These are phyloP conservation scores for Raffaelea ambrosiae DNA, from an alignment of 2,329 filamentous ascomycete genomes.

Conservation along the genomic window DNA sequence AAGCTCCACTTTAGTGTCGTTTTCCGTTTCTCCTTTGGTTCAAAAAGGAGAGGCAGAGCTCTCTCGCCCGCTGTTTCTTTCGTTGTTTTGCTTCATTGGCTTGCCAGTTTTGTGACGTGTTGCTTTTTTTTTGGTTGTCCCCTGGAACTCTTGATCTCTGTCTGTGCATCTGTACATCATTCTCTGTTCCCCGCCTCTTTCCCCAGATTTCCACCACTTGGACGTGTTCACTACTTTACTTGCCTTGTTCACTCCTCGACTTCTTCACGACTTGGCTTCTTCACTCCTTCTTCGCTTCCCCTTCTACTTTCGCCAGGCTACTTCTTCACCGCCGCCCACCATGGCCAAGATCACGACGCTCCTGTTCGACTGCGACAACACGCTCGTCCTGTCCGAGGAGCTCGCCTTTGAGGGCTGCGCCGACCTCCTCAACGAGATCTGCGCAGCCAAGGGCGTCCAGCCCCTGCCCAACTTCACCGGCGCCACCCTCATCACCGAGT, in stretches of 20 bases:
- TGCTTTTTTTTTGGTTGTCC: too few species aligned
- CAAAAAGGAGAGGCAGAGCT: too few species aligned
- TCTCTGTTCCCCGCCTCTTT: not conserved
- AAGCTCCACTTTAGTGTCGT: too few species aligned
- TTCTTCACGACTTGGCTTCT: too few species aligned
- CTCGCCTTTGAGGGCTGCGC: conserved; percentile 88
- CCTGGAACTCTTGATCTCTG: too few species aligned
- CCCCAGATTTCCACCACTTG: not conserved
- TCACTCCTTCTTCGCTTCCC: not conserved
- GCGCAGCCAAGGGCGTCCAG: conserved; percentile 51
- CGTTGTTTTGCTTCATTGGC: too few species aligned
- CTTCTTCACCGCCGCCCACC: not conserved
- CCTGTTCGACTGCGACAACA: conserved; percentile 81
- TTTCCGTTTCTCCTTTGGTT: too few species aligned
- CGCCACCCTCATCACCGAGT: conserved; percentile 70
- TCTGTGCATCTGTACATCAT: too few species aligned
- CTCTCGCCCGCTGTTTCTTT: too few species aligned
- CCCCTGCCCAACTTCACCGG: conserved; percentile 60
- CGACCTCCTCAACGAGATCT: conserved; percentile 79
- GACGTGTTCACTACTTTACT: too few species aligned
- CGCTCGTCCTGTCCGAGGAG: conserved; percentile 83
- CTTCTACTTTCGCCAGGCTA: not conserved
- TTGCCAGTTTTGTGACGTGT: too few species aligned
- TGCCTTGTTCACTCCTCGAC: too few species aligned
- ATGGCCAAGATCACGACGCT: conserved; percentile 54